Base-by-base conservation (phyloP, 2,329 filamentous ascomycete species). In the Drechslera avenae region DNA sequence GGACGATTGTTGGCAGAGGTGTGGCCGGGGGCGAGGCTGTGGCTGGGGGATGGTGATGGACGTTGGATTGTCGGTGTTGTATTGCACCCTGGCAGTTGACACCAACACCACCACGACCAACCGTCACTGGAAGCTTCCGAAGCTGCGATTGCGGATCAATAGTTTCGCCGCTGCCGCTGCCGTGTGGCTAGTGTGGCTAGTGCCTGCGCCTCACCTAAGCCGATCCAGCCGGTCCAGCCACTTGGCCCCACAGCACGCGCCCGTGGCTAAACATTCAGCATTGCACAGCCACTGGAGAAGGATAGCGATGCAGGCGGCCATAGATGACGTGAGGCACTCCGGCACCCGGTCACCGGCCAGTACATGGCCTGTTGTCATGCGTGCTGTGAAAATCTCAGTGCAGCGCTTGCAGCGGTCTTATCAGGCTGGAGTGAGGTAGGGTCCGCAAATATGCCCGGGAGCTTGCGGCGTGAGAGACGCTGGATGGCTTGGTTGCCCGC, bases 121-220 rank as follows among this genome's bases (percentile, higher is more conserved):
- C 28, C 37, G 39, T 52, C 43, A 46, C 41, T 56, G 50, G 52
- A 57, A 59, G 56, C 56, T 59, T 57, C 56, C 50, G 53, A 53
- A 54, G 56, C 49, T 48, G 46, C 39, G 26, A 28, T n/a, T 34
- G 28, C 46, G 23, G 56, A 54, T 54, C 31, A 44, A 54, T 52
- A 42, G 45, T 54, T 53, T 51, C 26, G 42, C 56, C 56, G 52
- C 10, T 13, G 12, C 34, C n/a, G n/a, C n/a, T n/a, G n/a, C n/a
- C n/a, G n/a, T n/a, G n/a, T n/a, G n/a, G n/a, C n/a, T n/a, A n/a
- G 31, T 12, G 32, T 42, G 47, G 44, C 39, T 40, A 28, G 39
- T 17, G 19, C 31, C 36, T 39, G 36, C 36, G 36, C 36, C 34
- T 36, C 34, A 36, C n/a, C n/a, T n/a, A n/a, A n/a, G n/a, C n/a